Conservation (phyloP, 129 eudicot species). For the Tanacetum coccineum region DNA sequence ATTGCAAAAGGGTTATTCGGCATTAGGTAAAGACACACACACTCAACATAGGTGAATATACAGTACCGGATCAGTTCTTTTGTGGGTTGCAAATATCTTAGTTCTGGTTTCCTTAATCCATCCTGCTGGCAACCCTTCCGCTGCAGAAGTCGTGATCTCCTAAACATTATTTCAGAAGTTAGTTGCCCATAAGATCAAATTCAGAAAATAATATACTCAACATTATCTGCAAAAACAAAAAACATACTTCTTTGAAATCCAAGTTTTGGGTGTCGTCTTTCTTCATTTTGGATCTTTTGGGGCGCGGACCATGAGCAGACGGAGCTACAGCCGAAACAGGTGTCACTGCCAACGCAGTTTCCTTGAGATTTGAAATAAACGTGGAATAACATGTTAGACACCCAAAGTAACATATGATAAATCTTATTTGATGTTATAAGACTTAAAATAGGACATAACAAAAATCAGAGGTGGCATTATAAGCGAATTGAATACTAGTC, state of each 20-base stretch:
- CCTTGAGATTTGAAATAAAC: constrained; percentile 13
- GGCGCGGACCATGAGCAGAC: constrained; percentile 12
- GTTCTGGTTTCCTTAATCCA: constrained; percentile 70
- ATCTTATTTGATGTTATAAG: background rate
- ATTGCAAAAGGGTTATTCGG: background rate
- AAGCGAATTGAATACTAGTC: no score
- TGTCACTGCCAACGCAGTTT: constrained; percentile 14
- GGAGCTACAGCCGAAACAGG: constrained; percentile 24
- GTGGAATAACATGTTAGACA: constrained; percentile 26
- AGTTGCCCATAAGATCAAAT: constrained; percentile 13
- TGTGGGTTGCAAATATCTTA: constrained; percentile 27
- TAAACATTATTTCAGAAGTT: constrained; percentile 30
- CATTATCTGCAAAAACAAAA: constrained; percentile 19
- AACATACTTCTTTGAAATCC: constrained; percentile 30
- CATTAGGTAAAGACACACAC: background rate
- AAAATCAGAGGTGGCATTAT: no score
- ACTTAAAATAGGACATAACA: no score
- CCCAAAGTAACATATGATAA: constrained; percentile 12
- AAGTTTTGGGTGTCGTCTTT: constrained; percentile 12
- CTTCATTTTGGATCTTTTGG: constrained; percentile 28
- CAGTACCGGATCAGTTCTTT: constrained; percentile 55
- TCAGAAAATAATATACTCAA: background rate
- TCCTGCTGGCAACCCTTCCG: constrained; percentile 71
- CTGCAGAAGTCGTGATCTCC: constrained; percentile 43
- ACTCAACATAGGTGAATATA: background rate